Conservation (phyloP, 768 basidiomycete species). For the Kwoniella europaea region DNA sequence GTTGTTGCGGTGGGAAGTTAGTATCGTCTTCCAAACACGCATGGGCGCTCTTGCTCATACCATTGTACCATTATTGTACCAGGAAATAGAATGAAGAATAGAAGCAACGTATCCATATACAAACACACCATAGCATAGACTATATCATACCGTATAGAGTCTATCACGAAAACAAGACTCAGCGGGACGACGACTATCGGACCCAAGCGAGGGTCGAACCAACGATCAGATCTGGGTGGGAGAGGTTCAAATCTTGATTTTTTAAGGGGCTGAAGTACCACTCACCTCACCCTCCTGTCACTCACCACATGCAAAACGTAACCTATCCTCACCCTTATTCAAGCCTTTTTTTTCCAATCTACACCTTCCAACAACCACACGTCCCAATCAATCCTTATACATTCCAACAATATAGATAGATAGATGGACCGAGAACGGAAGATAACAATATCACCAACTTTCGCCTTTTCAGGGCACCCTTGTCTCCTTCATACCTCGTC, state of each 20-base stretch:
- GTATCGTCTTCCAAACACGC: neutral
- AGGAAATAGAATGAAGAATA: too few relatives aligned
- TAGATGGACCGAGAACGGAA: neutral
- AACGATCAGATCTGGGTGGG: neutral
- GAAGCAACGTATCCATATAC: neutral
- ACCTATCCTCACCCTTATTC: too few relatives aligned
- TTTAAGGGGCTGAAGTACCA: too few relatives aligned
- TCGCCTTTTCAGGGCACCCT: too few relatives aligned
- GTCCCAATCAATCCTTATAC: neutral
- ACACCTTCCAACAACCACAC: too few relatives aligned
- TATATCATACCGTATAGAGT: too few relatives aligned
- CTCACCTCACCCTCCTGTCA: neutral
- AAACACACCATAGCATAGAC: too few relatives aligned
- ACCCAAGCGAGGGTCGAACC: too few relatives aligned
- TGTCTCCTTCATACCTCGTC: neutral
- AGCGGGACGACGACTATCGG: too few relatives aligned
- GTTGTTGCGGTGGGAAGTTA: neutral
- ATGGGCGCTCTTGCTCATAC: neutral
- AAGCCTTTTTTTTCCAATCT: too few relatives aligned
- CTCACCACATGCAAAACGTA: neutral
- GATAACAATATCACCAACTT: neutral
- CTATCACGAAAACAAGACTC: too few relatives aligned
- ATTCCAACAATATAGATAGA: neutral
- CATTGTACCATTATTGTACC: neutral
- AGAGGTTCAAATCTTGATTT: too few relatives aligned